These are phyloP conservation scores for Eutrema salsugineum DNA, from an alignment of 441 rosid genomes.

Conservation along the genomic window DNA sequence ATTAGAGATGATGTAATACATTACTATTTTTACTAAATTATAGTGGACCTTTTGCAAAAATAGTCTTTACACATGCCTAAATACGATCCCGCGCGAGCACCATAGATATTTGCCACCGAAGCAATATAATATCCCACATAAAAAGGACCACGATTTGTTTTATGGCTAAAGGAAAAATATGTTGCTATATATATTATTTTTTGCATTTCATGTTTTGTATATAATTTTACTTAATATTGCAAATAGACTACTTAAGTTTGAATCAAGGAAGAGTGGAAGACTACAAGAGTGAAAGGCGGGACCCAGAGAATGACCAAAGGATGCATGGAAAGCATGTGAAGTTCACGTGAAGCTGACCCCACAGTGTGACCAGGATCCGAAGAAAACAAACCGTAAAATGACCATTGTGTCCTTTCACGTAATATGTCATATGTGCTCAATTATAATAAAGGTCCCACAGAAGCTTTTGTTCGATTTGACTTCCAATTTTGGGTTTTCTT, in stretches of 20 bases:
- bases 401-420: background rate
- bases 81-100: too few relatives aligned
- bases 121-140: background rate
- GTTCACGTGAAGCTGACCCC: slow-evolving; percentile 59
- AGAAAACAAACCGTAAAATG: background rate
- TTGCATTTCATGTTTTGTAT: background rate
- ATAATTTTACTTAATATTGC: background rate
- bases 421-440: background rate
- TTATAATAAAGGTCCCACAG: background rate
- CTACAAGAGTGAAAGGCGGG: background rate
- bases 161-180: background rate
- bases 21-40: too few relatives aligned
- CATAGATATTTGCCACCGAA: too few relatives aligned
- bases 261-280: background rate
- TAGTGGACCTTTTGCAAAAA: too few relatives aligned
- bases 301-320: slow-evolving; percentile 4
- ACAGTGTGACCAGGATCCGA: background rate
- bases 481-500: slow-evolving; percentile 1
- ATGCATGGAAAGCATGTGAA: slow-evolving; percentile 51
- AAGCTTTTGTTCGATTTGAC: slow-evolving; percentile 21
- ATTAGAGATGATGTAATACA: too few relatives aligned
- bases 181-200: background rate
- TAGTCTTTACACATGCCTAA: too few relatives aligned
- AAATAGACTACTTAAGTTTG: background rate
- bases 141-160: background rate